A percentile compares a stretch with the other conserved stretches of the same genome.
Evolutionary conservation across 805 yeast genomes (phyloP).

Genomic region (Metschnikowia lochheadii): DNA sequence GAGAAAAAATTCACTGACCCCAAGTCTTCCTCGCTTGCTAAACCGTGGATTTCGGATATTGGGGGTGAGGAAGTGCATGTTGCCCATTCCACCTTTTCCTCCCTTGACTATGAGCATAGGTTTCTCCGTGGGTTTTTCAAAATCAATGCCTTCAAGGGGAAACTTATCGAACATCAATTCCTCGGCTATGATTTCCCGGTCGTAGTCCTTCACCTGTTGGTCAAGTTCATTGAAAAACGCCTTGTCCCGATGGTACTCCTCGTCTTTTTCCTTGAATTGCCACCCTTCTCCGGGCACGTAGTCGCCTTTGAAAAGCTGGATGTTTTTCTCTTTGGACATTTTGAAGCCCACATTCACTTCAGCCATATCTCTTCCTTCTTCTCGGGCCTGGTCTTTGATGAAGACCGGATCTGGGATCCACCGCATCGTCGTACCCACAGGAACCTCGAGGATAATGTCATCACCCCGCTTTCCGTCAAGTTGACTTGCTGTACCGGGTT

Average conservation of each 20-base stretch:
- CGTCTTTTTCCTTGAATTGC: conserved; percentile 77
- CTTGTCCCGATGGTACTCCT: conserved; percentile 60
- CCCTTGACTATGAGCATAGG: conserved; percentile 76
- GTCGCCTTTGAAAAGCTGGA: conserved; percentile 63
- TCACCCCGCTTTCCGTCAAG: conserved; percentile 83
- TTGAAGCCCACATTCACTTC: conserved; percentile 13
- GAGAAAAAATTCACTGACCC: conserved; percentile 61
- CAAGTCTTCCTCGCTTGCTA: conserved; percentile 72
- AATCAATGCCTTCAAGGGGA: conserved; percentile 80
- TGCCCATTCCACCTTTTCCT: conserved; percentile 93
- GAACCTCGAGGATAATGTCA: conserved; percentile 78
- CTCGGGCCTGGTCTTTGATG: conserved; percentile 30
- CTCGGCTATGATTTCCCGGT: conserved; percentile 49
- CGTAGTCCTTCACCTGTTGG: conserved; percentile 61
- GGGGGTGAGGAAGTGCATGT: conserved; percentile 87
- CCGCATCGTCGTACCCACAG: conserved; percentile 81
- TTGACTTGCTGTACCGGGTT: conserved; percentile 67
- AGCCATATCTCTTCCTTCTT: conserved; percentile 17
- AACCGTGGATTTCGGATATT: conserved; percentile 87
- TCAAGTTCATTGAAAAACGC: conserved; percentile 66
- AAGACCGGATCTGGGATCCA: conserved; percentile 77
- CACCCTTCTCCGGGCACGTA: conserved; percentile 78
- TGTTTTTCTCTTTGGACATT: conserved; percentile 21
- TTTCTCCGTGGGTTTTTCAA: conserved; percentile 52
- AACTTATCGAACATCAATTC: conserved; percentile 66